Conservation (phyloP, 139 green algal species). For the Chlorokybus atmophyticus region DNA sequence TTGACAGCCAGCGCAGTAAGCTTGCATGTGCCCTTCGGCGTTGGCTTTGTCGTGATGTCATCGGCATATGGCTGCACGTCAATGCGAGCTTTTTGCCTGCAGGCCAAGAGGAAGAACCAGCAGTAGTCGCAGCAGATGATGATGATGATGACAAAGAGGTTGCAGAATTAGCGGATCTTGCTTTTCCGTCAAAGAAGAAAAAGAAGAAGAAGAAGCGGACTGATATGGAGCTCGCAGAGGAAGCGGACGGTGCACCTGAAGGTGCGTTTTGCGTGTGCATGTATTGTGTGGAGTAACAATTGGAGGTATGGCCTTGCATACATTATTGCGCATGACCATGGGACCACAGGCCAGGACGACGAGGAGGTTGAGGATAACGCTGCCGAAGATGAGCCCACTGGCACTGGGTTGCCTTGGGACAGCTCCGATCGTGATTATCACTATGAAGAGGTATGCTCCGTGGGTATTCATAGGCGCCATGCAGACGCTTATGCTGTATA, state of each 20-base stretch:
- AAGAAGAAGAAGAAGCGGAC: slow-evolving; percentile 10
- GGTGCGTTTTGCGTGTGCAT: no score
- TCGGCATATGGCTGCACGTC: neutral
- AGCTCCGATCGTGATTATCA: slow-evolving; percentile 85
- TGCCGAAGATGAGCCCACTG: slow-evolving; percentile 9
- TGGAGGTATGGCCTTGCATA: no score
- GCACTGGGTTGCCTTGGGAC: slow-evolving; percentile 60
- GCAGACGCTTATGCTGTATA: neutral
- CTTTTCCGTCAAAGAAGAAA: slow-evolving; percentile 3
- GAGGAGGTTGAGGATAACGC: slow-evolving; percentile 37
- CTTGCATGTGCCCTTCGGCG: no score
- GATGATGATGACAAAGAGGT: neutral
- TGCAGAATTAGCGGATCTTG: no score
- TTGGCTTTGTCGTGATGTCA: neutral
- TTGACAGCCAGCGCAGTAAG: neutral
- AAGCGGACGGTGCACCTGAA: slow-evolving; percentile 9
- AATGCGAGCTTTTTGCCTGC: no score
- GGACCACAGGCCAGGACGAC: slow-evolving; percentile 1
- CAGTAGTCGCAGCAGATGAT: slow-evolving; percentile 3
- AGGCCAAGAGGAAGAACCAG: no score
- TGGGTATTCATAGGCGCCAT: neutral
- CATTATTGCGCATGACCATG: neutral
- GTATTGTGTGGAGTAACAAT: no score
- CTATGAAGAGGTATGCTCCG: slow-evolving; percentile 75
- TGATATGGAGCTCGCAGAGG: slow-evolving; percentile 1